Evolutionary conservation across 352 stramenopile species (phyloP), one percentile per base, ranked within the genome.

Genomic region (Saprolegnia parasitica): DNA sequence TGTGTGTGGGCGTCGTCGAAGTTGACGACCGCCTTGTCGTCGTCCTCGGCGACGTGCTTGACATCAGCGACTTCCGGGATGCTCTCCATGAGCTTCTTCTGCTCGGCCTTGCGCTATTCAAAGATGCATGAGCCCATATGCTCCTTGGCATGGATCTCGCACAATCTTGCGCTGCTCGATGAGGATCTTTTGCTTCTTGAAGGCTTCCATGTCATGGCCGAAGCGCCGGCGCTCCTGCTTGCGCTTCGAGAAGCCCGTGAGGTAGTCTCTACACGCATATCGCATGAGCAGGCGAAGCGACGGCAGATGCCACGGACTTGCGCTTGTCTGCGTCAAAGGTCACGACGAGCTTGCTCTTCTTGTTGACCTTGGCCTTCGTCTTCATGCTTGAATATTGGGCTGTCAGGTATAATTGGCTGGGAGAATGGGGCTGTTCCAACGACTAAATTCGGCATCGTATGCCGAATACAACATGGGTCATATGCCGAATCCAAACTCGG

Each of bases 311-410:
- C 42, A 49, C 80, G 47, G 71, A 93, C 85, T 87, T 93, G 46
- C 87, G 84, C 76, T 95, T 95, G 32, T 95, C 87, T 0, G 87
- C 72, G 70, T 95, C 87, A 65, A 95, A 95, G 24, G 84, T 93
- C 47, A 95, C 71, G 35, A 95, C 81, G 42, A 95, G 75, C 77
- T 95, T 95, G 47, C 83, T 93, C 74, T 93, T 95, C 73, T 92
- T 91, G 65, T 83, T 81, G 60, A 42, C 35, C 52, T 60, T 60
- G 24, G 52, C 35, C 52, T 60, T 60, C 13, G 24, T 60, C 35
- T 40, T 40, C 52, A 60, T 60, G 24, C 13, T 60, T 9, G 24
- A 35, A 60, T 42, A n/a, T 60, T 3, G 9, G 2, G 29, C 29
- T 35, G 29, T 35, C 29, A 5, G 29, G 29, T 35, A 35, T 35